Evolutionary conservation across 805 yeast species (phyloP).

Genomic region (Yarrowia sp.): DNA sequence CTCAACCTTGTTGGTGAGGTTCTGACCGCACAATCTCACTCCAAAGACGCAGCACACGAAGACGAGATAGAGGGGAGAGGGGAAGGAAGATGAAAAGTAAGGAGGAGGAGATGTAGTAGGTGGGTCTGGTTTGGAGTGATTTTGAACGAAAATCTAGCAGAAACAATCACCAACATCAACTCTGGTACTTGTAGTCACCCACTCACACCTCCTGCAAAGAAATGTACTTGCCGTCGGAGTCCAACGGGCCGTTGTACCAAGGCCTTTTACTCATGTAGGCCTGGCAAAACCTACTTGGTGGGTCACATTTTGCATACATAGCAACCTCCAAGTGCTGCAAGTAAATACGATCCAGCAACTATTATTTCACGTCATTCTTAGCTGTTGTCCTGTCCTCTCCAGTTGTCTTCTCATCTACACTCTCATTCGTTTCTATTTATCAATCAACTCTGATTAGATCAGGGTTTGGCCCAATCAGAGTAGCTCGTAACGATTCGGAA

Average conservation of each 20-base stretch:
- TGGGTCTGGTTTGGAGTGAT: too few species aligned
- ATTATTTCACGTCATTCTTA: too few species aligned
- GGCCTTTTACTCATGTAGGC: background rate
- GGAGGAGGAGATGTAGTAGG: too few species aligned
- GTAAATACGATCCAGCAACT: too few species aligned
- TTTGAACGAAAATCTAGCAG: too few species aligned
- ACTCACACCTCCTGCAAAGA: background rate
- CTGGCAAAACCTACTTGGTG: background rate
- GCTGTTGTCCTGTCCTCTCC: too few species aligned
- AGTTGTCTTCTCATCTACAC: background rate
- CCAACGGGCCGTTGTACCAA: conserved; percentile 18
- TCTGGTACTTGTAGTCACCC: background rate
- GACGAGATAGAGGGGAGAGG: background rate
- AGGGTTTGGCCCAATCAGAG: conserved; percentile 21
- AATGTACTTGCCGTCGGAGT: conserved; percentile 10
- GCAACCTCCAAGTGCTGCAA: too few species aligned
- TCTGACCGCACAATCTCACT: conserved; percentile 26
- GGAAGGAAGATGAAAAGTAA: background rate
- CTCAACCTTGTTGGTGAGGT: conserved; percentile 7
- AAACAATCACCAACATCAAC: too few species aligned
- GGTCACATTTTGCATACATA: background rate
- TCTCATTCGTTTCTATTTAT: background rate
- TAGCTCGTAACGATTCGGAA: too few species aligned
- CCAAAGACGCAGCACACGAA: conserved; percentile 6
- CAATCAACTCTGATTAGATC: conserved; percentile 22